Percentiles rank a stretch among this genome's conserved stretches.
phyloP scores from a whole-genome alignment of 352 stramenopile genomes.

The Phytophthora constricta region DNA sequence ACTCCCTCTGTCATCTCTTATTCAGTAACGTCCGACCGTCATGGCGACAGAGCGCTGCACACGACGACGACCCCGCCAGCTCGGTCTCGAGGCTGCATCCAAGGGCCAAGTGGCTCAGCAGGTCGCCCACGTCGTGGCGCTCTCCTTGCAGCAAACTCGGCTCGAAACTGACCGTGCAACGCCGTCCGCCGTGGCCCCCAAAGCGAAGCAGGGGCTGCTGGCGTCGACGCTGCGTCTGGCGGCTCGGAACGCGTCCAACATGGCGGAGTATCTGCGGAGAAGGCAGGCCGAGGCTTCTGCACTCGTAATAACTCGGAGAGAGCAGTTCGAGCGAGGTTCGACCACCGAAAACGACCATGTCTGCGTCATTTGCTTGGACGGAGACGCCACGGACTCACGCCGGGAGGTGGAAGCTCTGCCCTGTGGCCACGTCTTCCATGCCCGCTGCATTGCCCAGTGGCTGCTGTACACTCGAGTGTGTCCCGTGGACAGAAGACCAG shows the following conservation, averaged over 20 bases:
- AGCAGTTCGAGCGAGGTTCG: not conserved
- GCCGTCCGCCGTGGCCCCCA: not conserved
- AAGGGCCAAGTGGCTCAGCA: conserved; percentile 26
- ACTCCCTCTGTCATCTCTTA: no score
- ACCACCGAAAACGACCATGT: conserved; percentile 8
- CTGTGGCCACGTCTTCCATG: conserved; percentile 53
- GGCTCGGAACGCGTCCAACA: conserved; percentile 32
- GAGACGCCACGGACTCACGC: not conserved
- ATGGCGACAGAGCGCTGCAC: conserved; percentile 7
- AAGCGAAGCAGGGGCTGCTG: conserved; percentile 16
- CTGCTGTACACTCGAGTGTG: conserved; percentile 40
- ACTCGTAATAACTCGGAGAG: not conserved
- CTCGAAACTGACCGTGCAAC: not conserved
- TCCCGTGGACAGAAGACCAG: conserved; percentile 39
- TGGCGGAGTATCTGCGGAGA: conserved; percentile 31
- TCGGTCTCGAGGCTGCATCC: conserved; percentile 25
- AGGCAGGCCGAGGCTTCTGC: conserved; percentile 2
- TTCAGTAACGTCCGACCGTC: not conserved
- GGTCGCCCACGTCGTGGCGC: conserved; percentile 34
- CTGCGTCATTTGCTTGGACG: conserved; percentile 48
- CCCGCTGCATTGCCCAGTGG: conserved; percentile 41
- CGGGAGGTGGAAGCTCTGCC: conserved; percentile 29
- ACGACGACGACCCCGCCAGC: conserved; percentile 12
- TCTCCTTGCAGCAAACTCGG: conserved; percentile 28
- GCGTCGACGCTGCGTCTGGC: conserved; percentile 41